These are phyloP conservation scores for Helicostylum pulchrum DNA, from an alignment of 192 early-diverging fungal species.

Conservation along the genomic window DNA sequence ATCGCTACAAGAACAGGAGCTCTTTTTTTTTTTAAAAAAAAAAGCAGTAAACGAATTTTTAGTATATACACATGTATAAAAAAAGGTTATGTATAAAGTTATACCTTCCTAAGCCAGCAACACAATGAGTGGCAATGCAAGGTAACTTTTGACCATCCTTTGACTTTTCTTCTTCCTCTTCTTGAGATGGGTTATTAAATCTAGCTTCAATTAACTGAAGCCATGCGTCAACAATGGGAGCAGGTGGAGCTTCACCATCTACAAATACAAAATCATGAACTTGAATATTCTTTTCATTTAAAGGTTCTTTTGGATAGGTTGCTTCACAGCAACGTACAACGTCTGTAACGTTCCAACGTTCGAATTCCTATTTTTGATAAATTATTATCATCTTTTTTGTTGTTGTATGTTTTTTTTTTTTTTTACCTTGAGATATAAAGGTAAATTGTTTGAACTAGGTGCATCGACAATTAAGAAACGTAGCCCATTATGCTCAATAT, in stretches of 20 bases:
- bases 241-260: slow-evolving; percentile 70
- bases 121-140: slow-evolving; percentile 70
- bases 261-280: slow-evolving; percentile 73
- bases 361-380: slow-evolving; percentile 55
- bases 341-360: slow-evolving; percentile 61
- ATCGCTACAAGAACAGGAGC: slow-evolving; percentile 71
- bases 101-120: slow-evolving; percentile 75
- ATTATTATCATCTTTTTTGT: background rate
- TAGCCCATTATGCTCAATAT: slow-evolving; percentile 66
- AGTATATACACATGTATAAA: background rate
- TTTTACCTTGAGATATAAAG: slow-evolving; percentile 56
- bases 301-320: slow-evolving; percentile 60
- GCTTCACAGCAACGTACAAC: slow-evolving; percentile 86
- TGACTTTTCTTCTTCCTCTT: background rate
- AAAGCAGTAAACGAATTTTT: background rate
- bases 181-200: slow-evolving; percentile 30
- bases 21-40: too few relatives aligned
- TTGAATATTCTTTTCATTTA: slow-evolving; percentile 57
- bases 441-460: slow-evolving; percentile 67
- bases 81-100: background rate
- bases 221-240: slow-evolving; percentile 59
- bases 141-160: background rate
- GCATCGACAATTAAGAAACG: slow-evolving; percentile 80
- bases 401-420: slow-evolving; percentile 14
- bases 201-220: slow-evolving; percentile 59